Percentiles rank a stretch among this genome's conserved stretches.
Conservation (phyloP, 148 eudicot species). For the Rhododendron molle region DNA sequence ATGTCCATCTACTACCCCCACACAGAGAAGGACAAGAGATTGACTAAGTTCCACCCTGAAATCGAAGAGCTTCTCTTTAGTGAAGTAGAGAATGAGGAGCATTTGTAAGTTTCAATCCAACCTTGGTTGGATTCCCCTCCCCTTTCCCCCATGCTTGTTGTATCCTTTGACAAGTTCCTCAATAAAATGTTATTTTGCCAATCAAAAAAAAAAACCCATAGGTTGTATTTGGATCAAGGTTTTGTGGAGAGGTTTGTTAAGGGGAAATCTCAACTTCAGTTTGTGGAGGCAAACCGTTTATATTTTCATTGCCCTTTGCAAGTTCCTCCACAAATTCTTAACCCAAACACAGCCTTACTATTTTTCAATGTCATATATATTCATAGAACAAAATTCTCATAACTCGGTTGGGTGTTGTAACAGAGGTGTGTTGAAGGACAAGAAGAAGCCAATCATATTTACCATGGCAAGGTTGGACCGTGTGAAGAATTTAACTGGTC, state of each 20-base stretch:
- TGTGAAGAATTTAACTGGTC: conserved; percentile 91
- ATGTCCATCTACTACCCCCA: conserved; percentile 74
- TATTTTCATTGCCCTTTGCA: background rate
- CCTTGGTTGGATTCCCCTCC: no score
- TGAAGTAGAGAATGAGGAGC: conserved; percentile 71
- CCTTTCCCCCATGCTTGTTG: no score
- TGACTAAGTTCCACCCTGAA: conserved; percentile 78
- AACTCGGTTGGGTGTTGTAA: background rate
- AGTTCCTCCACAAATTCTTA: background rate
- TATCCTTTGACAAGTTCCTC: no score
- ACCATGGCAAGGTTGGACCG: conserved; percentile 94
- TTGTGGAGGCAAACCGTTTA: background rate
- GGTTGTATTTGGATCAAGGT: background rate
- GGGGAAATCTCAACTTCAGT: background rate
- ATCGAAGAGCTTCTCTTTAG: conserved; percentile 87
- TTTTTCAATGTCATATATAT: background rate
- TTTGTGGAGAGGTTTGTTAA: background rate
- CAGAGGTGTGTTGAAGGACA: conserved; percentile 83
- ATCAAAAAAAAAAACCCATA: background rate
- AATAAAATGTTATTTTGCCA: no score
- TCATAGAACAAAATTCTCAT: background rate
- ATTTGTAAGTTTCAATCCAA: conserved; percentile 41
- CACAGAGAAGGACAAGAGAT: conserved; percentile 71
- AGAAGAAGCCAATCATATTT: conserved; percentile 81
- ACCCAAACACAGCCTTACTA: background rate